phyloP scores from a whole-genome alignment of 371 early-diverging fungal species.

The Dichotomocladium elegans region DNA sequence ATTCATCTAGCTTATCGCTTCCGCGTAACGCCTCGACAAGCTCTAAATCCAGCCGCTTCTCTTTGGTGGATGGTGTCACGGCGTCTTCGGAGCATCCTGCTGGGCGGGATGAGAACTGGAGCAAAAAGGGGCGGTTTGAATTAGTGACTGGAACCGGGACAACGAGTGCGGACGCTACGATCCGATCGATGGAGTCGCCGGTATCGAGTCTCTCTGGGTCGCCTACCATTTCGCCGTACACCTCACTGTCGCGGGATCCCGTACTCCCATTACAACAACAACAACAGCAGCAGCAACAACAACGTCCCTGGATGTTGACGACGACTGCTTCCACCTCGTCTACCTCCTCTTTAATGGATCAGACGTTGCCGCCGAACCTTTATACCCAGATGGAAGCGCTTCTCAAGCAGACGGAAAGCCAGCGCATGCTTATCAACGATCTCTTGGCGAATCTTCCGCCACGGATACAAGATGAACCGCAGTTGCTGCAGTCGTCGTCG shows the following conservation, averaged over 20 bases:
- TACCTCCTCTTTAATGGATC: too few species aligned
- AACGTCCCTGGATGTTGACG: too few species aligned
- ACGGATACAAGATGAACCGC: too few species aligned
- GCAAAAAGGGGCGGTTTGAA: constrained; percentile 45
- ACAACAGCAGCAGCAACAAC: neutral
- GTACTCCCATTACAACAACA: constrained; percentile 3
- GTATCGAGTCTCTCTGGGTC: constrained; percentile 13
- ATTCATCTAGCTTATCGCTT: constrained; percentile 24
- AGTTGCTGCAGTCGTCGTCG: too few species aligned
- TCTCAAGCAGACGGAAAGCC: constrained; percentile 30
- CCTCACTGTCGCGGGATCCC: constrained; percentile 26
- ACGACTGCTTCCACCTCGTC: too few species aligned
- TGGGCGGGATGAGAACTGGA: constrained; percentile 11
- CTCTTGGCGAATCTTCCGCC: constrained; percentile 3
- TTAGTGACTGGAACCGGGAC: constrained; percentile 21
- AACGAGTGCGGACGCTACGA: neutral
- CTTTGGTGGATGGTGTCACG: constrained; percentile 18
- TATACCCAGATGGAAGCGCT: constrained; percentile 31
- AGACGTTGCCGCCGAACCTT: constrained; percentile 9
- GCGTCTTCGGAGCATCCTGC: constrained; percentile 3
- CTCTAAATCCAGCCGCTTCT: constrained; percentile 20
- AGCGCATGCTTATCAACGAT: constrained; percentile 29
- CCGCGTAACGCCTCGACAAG: constrained; percentile 17
- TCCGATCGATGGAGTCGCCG: neutral
- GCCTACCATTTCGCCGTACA: constrained; percentile 20